Conservation (phyloP, 208 protist genomes). For the Tritrichomonas musculus region DNA sequence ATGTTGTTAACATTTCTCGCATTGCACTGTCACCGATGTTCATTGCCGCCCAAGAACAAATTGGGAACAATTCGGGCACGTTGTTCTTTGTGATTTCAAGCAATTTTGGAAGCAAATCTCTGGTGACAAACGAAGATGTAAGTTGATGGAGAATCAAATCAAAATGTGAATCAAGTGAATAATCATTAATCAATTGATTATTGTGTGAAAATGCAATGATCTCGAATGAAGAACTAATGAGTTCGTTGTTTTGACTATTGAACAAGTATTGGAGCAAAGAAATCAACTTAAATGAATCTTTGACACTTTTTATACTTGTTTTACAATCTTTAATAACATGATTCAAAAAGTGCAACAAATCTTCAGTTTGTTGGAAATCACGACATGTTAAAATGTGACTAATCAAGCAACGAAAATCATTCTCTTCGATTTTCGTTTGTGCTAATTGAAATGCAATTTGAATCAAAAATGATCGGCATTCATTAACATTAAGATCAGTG, state of each 20-base stretch:
- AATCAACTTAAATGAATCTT: background rate
- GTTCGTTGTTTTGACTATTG: background rate
- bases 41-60: constrained; percentile 3
- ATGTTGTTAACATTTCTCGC: background rate
- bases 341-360: background rate
- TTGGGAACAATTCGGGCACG: background rate
- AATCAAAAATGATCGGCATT: background rate
- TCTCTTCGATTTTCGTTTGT: background rate
- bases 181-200: background rate
- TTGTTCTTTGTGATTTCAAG: background rate
- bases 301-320: background rate
- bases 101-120: background rate
- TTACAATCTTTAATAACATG: background rate
- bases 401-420: background rate
- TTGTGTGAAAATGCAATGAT: background rate
- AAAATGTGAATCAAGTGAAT: background rate
- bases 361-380: background rate
- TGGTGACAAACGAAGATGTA: background rate
- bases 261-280: background rate
- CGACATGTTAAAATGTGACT: background rate
- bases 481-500: background rate
- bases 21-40: background rate
- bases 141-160: constrained; percentile 5
- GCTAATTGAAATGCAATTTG: background rate
- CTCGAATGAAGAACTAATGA: background rate